Evolutionary conservation across 2,329 filamentous ascomycete species (phyloP).

Genomic region (Aspergillus sp.): DNA sequence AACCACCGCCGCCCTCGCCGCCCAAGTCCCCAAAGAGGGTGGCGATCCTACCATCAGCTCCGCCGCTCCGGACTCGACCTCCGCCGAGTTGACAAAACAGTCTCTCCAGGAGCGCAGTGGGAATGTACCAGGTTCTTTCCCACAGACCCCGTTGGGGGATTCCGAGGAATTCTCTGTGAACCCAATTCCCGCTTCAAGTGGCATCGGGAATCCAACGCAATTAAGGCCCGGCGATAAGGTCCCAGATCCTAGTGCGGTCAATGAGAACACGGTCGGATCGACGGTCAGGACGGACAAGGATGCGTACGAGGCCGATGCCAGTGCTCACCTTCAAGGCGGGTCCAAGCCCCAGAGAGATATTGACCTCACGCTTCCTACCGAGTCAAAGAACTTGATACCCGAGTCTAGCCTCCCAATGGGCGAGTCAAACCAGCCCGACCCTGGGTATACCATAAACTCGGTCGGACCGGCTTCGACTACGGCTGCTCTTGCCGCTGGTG

Average conservation of each 20-base stretch:
- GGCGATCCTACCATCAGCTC: slow-evolving; percentile 51
- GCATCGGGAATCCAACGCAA: slow-evolving; percentile 66
- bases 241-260: slow-evolving; percentile 56
- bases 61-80: slow-evolving; percentile 59
- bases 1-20: slow-evolving; percentile 53
- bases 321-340: slow-evolving; percentile 37
- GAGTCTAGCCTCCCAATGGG: slow-evolving; percentile 72
- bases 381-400: slow-evolving; percentile 64
- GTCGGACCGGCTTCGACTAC: slow-evolving; percentile 41
- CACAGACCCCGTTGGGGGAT: slow-evolving; percentile 56
- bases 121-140: slow-evolving; percentile 57
- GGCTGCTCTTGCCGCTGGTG: slow-evolving; percentile 34
- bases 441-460: slow-evolving; percentile 45
- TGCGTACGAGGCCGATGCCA: slow-evolving; percentile 71
- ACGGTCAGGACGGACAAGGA: slow-evolving; percentile 62
- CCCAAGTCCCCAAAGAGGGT: slow-evolving; percentile 22
- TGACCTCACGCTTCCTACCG: too few relatives aligned
- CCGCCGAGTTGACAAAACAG: slow-evolving; percentile 57
- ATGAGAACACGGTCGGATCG: slow-evolving; percentile 60
- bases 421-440: slow-evolving; percentile 36
- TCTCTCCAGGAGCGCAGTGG: slow-evolving; percentile 52
- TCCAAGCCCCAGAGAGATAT: too few relatives aligned
- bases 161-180: slow-evolving; percentile 40
- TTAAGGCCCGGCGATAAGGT: slow-evolving; percentile 73
- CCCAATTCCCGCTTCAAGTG: slow-evolving; percentile 50